Base-by-base conservation (phyloP, 2,329 filamentous ascomycete genomes). In the Triangularia setosa region DNA sequence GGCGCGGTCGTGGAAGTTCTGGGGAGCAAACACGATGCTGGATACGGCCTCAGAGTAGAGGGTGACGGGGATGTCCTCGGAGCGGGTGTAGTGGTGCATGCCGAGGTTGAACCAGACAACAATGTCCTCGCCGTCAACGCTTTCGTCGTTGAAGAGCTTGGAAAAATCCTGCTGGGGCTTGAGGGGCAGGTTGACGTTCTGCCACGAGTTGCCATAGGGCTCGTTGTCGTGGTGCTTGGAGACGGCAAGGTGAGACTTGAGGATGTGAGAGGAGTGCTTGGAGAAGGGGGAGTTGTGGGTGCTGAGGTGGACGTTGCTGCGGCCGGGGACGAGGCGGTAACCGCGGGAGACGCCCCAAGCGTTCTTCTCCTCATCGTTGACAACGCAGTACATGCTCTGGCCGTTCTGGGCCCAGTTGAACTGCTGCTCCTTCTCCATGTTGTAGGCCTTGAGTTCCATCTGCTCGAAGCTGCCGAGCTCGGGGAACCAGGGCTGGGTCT, bases 61-160 rank as follows among this genome's bases (percentile, higher is more conserved):
- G 3, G 75, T 77, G 33, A 74, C 73, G 24, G 75, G 74, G 1
- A 78, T 65, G 59, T 78, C 77, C 66, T 76, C 75, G 35, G 75
- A 74, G 25, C 75, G 74, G 1, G 80, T 81, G 23, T 82, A 75
- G 67, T 84, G 81, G 69, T 84, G 81, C 72, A 81, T 81, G 54
- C 81, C 81, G 8, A 84, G 72, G 68, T 84, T 84, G 68, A 84
- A 79, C 75, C 80, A 84, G 3, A 82, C 65, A 1, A 83, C 80
- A 4, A 78, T 61, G 63, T 79, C 77, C 65, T 77, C 73, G 55
- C 77, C 75, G 24, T 78, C 77, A 4, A 79, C 63, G 65, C 71
- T 71, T 68, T 84, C 80, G 16, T 72, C 76, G 66, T 84, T 69
- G 61, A 81, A 77, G 69, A 79, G 79, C 58, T 77, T 75, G 58